Evolutionary conservation across 75 land plant species (phyloP).

Genomic region (Picea glauca): DNA sequence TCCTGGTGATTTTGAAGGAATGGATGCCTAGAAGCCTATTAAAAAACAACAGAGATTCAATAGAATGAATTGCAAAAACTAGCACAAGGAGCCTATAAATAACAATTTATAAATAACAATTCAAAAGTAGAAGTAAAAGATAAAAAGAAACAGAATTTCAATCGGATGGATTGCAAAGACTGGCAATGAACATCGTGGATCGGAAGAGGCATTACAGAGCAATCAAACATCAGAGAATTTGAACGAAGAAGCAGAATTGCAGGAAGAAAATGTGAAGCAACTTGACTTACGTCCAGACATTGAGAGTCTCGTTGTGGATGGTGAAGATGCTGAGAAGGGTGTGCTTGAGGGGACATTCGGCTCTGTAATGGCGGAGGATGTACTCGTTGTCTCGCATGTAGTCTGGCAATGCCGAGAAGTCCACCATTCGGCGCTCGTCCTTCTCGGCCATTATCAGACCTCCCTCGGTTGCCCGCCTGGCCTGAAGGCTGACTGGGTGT

Average conservation of each 20-base stretch:
- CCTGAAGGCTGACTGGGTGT: too few species aligned
- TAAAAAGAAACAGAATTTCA: not conserved
- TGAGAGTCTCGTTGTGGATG: slow-evolving; percentile 81
- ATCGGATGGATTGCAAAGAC: not conserved
- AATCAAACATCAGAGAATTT: not conserved
- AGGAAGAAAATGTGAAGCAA: not conserved
- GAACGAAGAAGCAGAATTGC: not conserved
- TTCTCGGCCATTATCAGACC: not conserved
- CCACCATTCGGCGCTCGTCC: not conserved
- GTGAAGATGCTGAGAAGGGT: slow-evolving; percentile 57
- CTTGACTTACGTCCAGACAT: slow-evolving; percentile 74
- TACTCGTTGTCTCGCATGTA: slow-evolving; percentile 79
- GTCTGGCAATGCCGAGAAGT: slow-evolving; percentile 58
- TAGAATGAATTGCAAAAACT: too few species aligned
- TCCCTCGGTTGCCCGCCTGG: too few species aligned
- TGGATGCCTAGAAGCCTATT: too few species aligned
- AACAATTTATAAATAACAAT: too few species aligned
- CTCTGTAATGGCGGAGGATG: slow-evolving; percentile 59
- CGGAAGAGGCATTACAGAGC: too few species aligned
- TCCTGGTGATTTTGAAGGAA: too few species aligned
- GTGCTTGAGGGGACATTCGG: slow-evolving; percentile 63
- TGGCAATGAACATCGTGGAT: too few species aligned
- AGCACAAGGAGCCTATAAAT: too few species aligned
- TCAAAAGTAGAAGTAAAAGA: not conserved
- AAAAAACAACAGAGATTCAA: too few species aligned